Evolutionary conservation across 2,329 filamentous ascomycete species (phyloP).

Genomic region (Thermothelomyces thermophilus): DNA sequence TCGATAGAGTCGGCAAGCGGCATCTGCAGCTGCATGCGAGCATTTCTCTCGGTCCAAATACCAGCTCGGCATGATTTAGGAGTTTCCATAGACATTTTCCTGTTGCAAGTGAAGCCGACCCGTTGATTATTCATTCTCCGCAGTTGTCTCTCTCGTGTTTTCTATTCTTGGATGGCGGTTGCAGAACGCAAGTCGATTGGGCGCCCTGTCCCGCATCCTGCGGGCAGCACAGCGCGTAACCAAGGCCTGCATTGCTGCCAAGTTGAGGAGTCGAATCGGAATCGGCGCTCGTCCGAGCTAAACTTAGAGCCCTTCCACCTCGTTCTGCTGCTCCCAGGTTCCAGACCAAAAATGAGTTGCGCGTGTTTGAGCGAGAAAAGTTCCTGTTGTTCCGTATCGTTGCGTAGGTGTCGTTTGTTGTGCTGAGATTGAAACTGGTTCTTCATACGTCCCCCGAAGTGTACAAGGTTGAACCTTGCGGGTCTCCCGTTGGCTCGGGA

Average conservation of each 20-base stretch:
- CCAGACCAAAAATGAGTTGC: too few species aligned
- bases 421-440: too few species aligned
- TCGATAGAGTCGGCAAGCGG: conserved; percentile 6
- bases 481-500: too few species aligned
- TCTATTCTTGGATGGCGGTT: conserved; percentile 7
- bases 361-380: too few species aligned
- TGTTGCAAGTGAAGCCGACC: background rate
- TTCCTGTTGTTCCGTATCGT: too few species aligned
- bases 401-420: too few species aligned
- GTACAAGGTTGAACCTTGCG: too few species aligned
- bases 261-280: background rate
- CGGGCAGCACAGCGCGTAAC: conserved; percentile 11
- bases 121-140: background rate
- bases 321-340: too few species aligned
- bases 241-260: background rate
- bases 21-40: background rate
- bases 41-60: background rate
- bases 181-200: conserved; percentile 6
- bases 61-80: background rate
- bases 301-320: too few species aligned
- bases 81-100: background rate
- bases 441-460: too few species aligned
- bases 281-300: too few species aligned
- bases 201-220: conserved; percentile 7
- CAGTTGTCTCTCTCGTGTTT: background rate